Percentiles rank a stretch among this genome's conserved stretches.
phyloP scores from a whole-genome alignment of 2,329 filamentous ascomycete genomes.

The Alternaria sp. region DNA sequence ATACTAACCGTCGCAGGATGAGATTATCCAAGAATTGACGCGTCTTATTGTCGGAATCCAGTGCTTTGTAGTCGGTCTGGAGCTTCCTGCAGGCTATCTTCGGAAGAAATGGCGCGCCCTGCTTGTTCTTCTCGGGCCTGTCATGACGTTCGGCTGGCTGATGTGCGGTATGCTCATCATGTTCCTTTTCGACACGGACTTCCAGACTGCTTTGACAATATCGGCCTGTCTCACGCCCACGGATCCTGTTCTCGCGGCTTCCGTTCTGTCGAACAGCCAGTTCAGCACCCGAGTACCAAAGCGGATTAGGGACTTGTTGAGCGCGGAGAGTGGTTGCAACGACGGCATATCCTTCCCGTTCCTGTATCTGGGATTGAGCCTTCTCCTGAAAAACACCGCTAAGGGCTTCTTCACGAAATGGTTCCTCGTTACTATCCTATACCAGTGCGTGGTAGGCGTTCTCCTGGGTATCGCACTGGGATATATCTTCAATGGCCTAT shows the following conservation, averaged over 20 bases:
- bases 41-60: constrained; percentile 56
- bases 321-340: constrained; percentile 63
- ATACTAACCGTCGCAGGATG: constrained; percentile 36
- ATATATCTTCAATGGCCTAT: constrained; percentile 53
- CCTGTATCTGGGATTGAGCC: constrained; percentile 59
- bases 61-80: constrained; percentile 47
- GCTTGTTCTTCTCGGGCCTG: constrained; percentile 57
- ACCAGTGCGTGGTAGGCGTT: constrained; percentile 60
- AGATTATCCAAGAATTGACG: constrained; percentile 51
- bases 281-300: constrained; percentile 61
- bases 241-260: constrained; percentile 62
- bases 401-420: constrained; percentile 57
- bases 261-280: constrained; percentile 59
- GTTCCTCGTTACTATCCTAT: constrained; percentile 61
- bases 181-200: constrained; percentile 54
- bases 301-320: constrained; percentile 58
- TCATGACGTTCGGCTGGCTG: constrained; percentile 59
- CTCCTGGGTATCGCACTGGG: constrained; percentile 58
- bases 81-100: constrained; percentile 55
- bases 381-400: constrained; percentile 49
- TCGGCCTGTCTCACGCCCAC: constrained; percentile 64
- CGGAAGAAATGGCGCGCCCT: constrained; percentile 60
- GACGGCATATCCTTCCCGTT: constrained; percentile 64
- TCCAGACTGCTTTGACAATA: constrained; percentile 57
- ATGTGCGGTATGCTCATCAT: constrained; percentile 56